phyloP scores from a whole-genome alignment of 768 basidiomycete species.

The Amanita phalloides region DNA sequence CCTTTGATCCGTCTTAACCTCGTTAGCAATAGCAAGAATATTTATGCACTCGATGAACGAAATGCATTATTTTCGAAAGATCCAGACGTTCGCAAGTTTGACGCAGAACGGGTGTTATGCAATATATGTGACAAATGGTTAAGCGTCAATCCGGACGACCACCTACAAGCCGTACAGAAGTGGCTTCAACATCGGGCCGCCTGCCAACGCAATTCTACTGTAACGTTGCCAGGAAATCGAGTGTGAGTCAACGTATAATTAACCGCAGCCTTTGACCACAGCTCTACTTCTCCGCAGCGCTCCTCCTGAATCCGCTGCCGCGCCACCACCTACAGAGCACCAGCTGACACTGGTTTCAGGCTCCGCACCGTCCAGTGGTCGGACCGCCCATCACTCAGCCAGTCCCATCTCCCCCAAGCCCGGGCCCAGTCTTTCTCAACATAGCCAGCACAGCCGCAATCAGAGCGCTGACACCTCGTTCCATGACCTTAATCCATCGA shows the following conservation, averaged over 20 bases:
- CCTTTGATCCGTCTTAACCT: slow-evolving; percentile 2
- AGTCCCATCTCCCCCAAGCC: slow-evolving; percentile 11
- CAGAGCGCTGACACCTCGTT: slow-evolving; percentile 22
- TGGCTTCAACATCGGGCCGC: slow-evolving; percentile 55
- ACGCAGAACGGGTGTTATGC: slow-evolving; percentile 62
- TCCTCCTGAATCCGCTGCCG: not conserved
- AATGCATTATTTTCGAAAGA: slow-evolving; percentile 50
- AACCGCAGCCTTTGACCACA: not conserved
- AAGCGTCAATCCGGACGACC: slow-evolving; percentile 47
- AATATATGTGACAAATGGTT: slow-evolving; percentile 63
- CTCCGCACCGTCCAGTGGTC: slow-evolving; percentile 3
- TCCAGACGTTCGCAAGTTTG: slow-evolving; percentile 64
- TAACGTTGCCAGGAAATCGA: not conserved
- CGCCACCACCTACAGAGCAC: slow-evolving; percentile 7
- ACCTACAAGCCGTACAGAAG: slow-evolving; percentile 46
- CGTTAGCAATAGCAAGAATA: slow-evolving; percentile 6
- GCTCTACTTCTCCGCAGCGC: not conserved
- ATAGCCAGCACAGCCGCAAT: slow-evolving; percentile 5
- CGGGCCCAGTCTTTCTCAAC: slow-evolving; percentile 2
- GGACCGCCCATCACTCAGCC: slow-evolving; percentile 14
- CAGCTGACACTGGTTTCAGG: slow-evolving; percentile 6
- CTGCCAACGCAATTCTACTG: slow-evolving; percentile 29
- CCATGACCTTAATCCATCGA: slow-evolving; percentile 48
- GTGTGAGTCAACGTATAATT: slow-evolving; percentile 5
- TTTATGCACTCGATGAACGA: slow-evolving; percentile 44